Conservation (phyloP, 1,139 yeast genomes). For the Yamadazyma membranifaciens region DNA sequence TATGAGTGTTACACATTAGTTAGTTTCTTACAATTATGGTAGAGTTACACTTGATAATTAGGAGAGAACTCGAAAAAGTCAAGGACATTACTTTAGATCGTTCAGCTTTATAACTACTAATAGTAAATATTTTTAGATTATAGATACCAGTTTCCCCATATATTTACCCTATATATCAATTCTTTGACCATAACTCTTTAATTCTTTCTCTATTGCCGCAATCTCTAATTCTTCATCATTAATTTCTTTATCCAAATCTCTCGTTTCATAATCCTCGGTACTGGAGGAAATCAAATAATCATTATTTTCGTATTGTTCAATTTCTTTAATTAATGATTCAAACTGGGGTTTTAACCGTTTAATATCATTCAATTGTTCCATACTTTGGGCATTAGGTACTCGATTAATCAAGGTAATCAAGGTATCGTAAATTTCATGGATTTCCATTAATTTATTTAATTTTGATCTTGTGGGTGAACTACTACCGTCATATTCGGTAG, state of each 20-base stretch:
- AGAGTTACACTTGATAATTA: no score
- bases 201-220: conserved; percentile 26
- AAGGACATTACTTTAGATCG: no score
- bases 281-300: conserved; percentile 26
- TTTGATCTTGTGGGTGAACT: conserved; percentile 13
- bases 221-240: conserved; percentile 35
- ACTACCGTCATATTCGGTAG: conserved; percentile 8
- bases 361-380: conserved; percentile 21
- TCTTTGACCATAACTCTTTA: conserved; percentile 15
- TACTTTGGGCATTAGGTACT: conserved; percentile 28
- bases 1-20: no score
- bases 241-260: conserved; percentile 30
- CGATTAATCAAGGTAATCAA: conserved; percentile 13
- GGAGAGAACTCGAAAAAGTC: no score
- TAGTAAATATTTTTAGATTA: no score
- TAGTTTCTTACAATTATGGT: no score
- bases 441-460: conserved; percentile 4
- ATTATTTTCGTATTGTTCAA: conserved; percentile 25
- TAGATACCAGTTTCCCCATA: not conserved
- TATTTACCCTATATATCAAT: not conserved
- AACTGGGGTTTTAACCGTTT: conserved; percentile 22
- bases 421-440: conserved; percentile 10
- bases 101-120: no score
- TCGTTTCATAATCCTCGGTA: conserved; percentile 19
- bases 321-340: conserved; percentile 22